Base-by-base conservation (phyloP, 2,329 filamentous ascomycete species). In the Hypoxylon sp. region DNA sequence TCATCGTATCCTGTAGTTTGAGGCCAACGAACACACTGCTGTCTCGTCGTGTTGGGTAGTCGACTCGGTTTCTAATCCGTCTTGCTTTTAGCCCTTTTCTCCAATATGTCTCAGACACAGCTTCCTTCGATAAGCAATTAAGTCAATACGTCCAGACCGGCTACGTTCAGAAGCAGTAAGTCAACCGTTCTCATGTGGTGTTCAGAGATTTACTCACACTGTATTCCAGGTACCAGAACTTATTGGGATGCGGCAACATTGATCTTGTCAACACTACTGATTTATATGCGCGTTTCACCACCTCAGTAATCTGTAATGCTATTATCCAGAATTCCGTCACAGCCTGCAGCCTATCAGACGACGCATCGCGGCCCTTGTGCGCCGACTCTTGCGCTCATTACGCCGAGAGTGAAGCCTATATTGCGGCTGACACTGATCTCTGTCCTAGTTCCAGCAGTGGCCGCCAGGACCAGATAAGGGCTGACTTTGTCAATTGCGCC, bases 241-340 rank as follows among this genome's bases (percentile, higher is more conserved):
- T 93, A 49, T 86, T 99, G 69, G 95, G 95, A 59, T 99, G 96
- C 77, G 84, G 86, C 49, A 86, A 87, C 67, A 83, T 97, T 73
- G 88, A 96, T 74, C 85, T 94, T 60, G 88, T 87, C 59, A 92
- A 97, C 76, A 90, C 93, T 3, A 90, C 88, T 71, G 86, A 91
- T 73, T 87, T 94, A 74, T 99, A 99, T 80, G 95, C 96, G 50
- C 91, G 96, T 72, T 99, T 95, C 80, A 97, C 95, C 4, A 96
- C 89, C 48, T 96, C 92, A 65, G 90, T 96, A 68, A 86, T 99
- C 69, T 99, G 96, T 85, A 98, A 96, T 83, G 87, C 92, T 70
- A 91, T 99, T 75, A 87, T 99, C 52, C 96, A 99, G 79, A 94
- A 93, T 76, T 98, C 96, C 4, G 88, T 91, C 72, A 76, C 80